A percentile compares a stretch with the other conserved stretches of the same genome.
phyloP scores from a whole-genome alignment of 495 filamentous ascomycete species.

The Friedmanniomyces endolithicus region DNA sequence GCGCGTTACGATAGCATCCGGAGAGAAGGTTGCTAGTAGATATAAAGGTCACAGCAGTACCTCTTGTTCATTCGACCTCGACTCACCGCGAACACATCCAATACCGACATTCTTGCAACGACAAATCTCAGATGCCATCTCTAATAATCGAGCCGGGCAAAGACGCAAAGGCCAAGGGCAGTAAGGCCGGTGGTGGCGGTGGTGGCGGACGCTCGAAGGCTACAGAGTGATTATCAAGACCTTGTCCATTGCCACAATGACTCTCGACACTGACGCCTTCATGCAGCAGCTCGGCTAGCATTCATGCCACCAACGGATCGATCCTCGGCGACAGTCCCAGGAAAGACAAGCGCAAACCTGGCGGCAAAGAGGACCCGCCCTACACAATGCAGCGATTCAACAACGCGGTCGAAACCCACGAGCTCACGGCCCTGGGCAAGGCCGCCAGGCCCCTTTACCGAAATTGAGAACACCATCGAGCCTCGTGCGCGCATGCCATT shows the following conservation, averaged over 20 bases:
- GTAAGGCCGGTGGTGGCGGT: not conserved
- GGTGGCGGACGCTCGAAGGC: not conserved
- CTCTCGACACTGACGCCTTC: not conserved
- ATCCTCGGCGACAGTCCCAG: not conserved
- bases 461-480: not conserved
- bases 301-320: not conserved
- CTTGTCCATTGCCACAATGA: not conserved
- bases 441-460: not conserved
- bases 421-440: not conserved
- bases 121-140: not conserved
- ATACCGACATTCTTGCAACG: not conserved
- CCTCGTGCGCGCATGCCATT: no score
- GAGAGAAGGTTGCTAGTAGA: no score
- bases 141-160: not conserved
- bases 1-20: no score
- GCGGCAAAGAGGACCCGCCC: not conserved
- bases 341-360: not conserved
- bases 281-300: not conserved
- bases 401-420: not conserved
- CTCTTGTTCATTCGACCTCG: no score
- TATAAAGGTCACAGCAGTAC: no score
- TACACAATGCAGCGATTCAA: not conserved
- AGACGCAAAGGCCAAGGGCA: not conserved
- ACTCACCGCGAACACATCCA: not conserved
- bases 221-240: not conserved